Base-by-base conservation (phyloP, 768 basidiomycete genomes). In the Naganishia randhawae region DNA sequence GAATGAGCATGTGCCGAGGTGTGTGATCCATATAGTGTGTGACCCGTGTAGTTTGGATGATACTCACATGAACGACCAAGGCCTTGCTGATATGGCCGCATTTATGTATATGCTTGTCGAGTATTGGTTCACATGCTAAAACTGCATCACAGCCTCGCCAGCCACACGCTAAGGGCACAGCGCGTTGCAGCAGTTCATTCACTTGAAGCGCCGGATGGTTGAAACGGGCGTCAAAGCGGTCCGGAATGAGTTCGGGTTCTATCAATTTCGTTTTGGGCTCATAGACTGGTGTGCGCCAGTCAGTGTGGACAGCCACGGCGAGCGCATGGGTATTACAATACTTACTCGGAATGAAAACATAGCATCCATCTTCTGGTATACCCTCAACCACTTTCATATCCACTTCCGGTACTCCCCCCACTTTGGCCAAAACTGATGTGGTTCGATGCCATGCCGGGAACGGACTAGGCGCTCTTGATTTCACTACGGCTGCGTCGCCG, bases 381-480 rank as follows among this genome's bases (percentile, higher is more conserved):
- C 27, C 37, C 7, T 61, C 57, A 0, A 61, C 57, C 27, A 41
- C 57, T 22, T 39, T 61, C 57, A 39, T 61, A 35, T 61, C 57
- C 6, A 35, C 57, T 35, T 39, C 35, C 39, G 57, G 33, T 10
- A 61, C 39, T 41, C 57, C 57, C n/a, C n/a, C n/a, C 14, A 37
- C 37, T 25, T 25, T 31, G n/a, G 25, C 27, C 57, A 61, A 41
- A 3, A 22, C 57, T 14, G 57, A n/a, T 1, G 57, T 61, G 22
- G 57, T 61, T 39, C 57, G 19, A 29, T 61, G 57, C 57, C 57
- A 61, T 61, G 57, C 57, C 33, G 57, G 57, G 29, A 61, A 61
- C 22, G 57, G 57, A 61, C 57, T 61, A 3, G 57, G 57, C 27
- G 37, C 35, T 61, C 57, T 39, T 4, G 51, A 53, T 31, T 39